Evolutionary conservation across 331 rosid genomes (phyloP).

Genomic region (Rosa hybrid): DNA sequence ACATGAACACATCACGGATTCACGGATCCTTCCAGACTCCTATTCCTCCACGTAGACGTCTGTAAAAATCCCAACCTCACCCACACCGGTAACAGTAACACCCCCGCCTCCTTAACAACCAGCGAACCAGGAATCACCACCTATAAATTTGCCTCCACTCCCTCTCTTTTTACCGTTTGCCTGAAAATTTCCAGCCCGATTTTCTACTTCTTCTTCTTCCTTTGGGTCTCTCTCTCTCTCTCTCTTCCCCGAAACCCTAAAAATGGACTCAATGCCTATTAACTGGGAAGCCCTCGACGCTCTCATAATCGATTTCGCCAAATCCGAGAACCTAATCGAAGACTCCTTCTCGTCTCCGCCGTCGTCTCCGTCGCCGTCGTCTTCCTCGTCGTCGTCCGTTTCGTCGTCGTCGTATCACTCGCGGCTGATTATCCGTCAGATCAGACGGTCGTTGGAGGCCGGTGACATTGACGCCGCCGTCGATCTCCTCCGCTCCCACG

Average conservation of each 20-base stretch:
- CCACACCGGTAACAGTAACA: not conserved
- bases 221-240: not conserved
- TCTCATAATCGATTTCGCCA: conserved; percentile 81
- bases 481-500: conserved; percentile 70
- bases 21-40: not conserved
- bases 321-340: conserved; percentile 84
- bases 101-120: not conserved
- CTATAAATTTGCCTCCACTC: not conserved
- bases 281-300: conserved; percentile 96
- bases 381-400: conserved; percentile 47
- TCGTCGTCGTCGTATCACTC: conserved; percentile 86
- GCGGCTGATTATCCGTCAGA: conserved; percentile 74
- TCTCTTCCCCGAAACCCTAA: not conserved
- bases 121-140: not conserved
- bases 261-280: conserved; percentile 77
- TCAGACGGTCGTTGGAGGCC: conserved; percentile 68
- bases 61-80: not conserved
- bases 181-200: not conserved
- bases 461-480: conserved; percentile 75
- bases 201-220: not conserved
- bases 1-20: not conserved
- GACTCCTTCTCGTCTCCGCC: conserved; percentile 41
- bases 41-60: not conserved
- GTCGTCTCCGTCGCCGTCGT: conserved; percentile 37
- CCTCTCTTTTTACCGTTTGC: not conserved